A percentile compares a stretch with the other conserved stretches of the same genome.
Conservation (phyloP, 163 green algal genomes). For the Scenedesmus sp. region DNA sequence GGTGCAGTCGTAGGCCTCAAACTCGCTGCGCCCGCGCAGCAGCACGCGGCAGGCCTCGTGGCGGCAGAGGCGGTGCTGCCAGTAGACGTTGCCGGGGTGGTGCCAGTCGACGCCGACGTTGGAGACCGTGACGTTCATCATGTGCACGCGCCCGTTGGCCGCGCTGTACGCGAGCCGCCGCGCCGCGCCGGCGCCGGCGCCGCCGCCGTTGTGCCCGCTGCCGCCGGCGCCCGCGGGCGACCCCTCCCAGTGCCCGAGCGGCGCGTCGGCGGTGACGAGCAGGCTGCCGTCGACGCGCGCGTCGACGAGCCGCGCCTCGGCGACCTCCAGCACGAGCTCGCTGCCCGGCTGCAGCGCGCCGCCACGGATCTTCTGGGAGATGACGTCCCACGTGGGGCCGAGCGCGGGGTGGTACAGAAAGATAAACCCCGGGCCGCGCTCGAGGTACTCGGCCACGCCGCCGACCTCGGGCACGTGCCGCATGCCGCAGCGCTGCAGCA, state of each 20-base stretch:
- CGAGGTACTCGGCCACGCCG: constrained; percentile 73
- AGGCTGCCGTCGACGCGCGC: constrained; percentile 86
- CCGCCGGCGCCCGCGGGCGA: constrained; percentile 18
- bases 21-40: constrained; percentile 90
- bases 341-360: constrained; percentile 74
- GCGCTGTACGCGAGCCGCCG: constrained; percentile 69
- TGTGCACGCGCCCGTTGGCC: constrained; percentile 72
- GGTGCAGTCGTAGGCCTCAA: constrained; percentile 81
- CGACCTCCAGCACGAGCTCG: constrained; percentile 88
- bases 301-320: constrained; percentile 79
- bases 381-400: constrained; percentile 95
- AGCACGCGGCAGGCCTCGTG: constrained; percentile 78
- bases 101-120: constrained; percentile 92
- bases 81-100: constrained; percentile 83
- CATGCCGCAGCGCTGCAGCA: constrained; percentile 48
- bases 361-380: constrained; percentile 92
- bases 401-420: constrained; percentile 95
- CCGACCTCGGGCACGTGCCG: constrained; percentile 65
- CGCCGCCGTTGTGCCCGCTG: not conserved
- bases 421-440: constrained; percentile 84
- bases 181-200: not conserved
- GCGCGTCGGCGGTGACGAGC: constrained; percentile 65
- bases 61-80: constrained; percentile 78
- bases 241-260: constrained; percentile 72
- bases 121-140: constrained; percentile 84